These are phyloP conservation scores for Leucosporidium scottii DNA, from an alignment of 768 basidiomycete genomes.

Conservation along the genomic window DNA sequence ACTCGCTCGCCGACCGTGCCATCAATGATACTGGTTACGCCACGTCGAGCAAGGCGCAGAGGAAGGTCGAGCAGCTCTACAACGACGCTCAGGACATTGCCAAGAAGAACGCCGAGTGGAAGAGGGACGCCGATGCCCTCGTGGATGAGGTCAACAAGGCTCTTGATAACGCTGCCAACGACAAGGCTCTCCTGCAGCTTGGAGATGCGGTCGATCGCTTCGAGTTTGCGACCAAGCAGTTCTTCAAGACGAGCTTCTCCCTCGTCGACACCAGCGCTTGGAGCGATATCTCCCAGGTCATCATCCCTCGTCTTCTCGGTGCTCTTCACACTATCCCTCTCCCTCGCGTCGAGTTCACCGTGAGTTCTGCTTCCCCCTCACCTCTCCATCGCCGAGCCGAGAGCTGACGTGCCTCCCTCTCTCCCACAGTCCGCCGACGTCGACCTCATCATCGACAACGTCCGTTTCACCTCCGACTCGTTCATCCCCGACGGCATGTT, in stretches of 20 bases:
- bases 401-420: not conserved
- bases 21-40: slow-evolving; percentile 44
- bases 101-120: slow-evolving; percentile 38
- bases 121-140: slow-evolving; percentile 41
- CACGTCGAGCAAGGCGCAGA: slow-evolving; percentile 42
- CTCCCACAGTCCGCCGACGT: slow-evolving; percentile 38
- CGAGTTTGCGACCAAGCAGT: slow-evolving; percentile 39
- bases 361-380: not conserved
- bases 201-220: slow-evolving; percentile 43
- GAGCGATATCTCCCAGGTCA: slow-evolving; percentile 43
- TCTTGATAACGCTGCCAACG: slow-evolving; percentile 35
- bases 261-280: slow-evolving; percentile 42
- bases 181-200: slow-evolving; percentile 41
- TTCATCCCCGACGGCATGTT: slow-evolving; percentile 46
- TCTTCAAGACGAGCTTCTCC: slow-evolving; percentile 41
- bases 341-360: slow-evolving; percentile 44
- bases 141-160: slow-evolving; percentile 37
- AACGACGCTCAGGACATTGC: slow-evolving; percentile 43
- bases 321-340: slow-evolving; percentile 45
- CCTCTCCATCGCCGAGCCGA: not conserved
- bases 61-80: slow-evolving; percentile 42
- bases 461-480: slow-evolving; percentile 43
- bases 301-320: slow-evolving; percentile 42
- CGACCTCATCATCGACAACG: slow-evolving; percentile 43
- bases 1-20: slow-evolving; percentile 40